phyloP scores from a whole-genome alignment of 768 basidiomycete genomes.

The Pulveroboletus sp. region DNA sequence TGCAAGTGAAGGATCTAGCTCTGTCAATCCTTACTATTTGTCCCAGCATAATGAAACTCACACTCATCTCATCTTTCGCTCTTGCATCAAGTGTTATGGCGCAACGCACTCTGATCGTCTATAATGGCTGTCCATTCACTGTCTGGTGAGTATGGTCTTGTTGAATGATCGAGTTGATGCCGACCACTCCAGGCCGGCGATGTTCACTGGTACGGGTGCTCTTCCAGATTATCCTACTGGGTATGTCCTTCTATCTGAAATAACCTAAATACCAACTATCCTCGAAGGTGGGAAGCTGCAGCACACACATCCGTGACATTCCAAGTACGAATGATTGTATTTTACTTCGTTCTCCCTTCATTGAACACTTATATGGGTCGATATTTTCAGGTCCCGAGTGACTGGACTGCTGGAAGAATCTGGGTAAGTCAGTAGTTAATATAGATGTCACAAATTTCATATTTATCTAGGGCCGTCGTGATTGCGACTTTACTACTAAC shows the following conservation, averaged over 20 bases:
- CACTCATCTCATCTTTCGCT: conserved; percentile 26
- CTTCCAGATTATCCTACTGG: conserved; percentile 44
- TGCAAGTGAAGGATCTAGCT: neutral
- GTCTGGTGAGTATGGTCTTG: conserved; percentile 47
- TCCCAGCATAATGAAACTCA: conserved; percentile 20
- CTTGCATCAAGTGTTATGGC: conserved; percentile 32
- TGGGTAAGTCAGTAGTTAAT: conserved; percentile 39
- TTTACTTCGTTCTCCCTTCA: neutral
- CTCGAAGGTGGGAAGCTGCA: conserved; percentile 33
- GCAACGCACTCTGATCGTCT: conserved; percentile 58
- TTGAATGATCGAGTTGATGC: neutral
- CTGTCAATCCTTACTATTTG: neutral
- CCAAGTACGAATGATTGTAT: conserved; percentile 15
- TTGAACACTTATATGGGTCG: neutral
- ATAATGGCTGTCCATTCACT: conserved; percentile 64
- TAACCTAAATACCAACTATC: neutral
- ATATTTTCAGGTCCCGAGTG: conserved; percentile 45
- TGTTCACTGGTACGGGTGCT: conserved; percentile 57
- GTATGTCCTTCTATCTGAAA: conserved; percentile 28
- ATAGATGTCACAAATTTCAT: neutral
- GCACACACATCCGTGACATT: conserved; percentile 26
- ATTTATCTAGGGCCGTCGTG: conserved; percentile 41
- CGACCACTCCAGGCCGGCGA: conserved; percentile 42
- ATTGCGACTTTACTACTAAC: conserved; percentile 57
- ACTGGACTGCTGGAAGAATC: conserved; percentile 64